Base-by-base conservation (phyloP, 1,139 yeast genomes). In the Candida sp. region DNA sequence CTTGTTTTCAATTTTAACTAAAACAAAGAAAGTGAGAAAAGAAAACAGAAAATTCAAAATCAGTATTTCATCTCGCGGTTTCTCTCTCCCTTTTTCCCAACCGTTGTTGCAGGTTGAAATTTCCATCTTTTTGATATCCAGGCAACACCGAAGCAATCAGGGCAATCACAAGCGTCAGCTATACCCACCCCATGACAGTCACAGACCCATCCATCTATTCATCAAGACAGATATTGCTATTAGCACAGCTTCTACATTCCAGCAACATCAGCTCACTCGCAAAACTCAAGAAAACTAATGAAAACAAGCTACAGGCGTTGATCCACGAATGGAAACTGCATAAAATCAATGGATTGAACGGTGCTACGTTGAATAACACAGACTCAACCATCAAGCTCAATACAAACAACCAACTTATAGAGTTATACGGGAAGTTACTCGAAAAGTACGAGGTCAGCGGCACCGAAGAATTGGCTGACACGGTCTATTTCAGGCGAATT, bases 391-490 rank as follows among this genome's bases (percentile, higher is more conserved):
- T 58, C 23, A 57, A 55, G 42, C 26, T 58, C 9, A 52, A 44
- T 35, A 54, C 62, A 5, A 42, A 46, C 4, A 44, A 47, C 12
- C 65, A 63, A 46, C 49, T 60, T 33, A 46, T 49, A 11, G 59
- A 59, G n/a, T 49, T 63, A 37, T 62, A 61, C 44, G 47, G 49
- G 11, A 55, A 53, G 23, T 49, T 63, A 12, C 49, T 63, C 38
- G 22, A 33, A 4, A 42, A 49, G 17, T 54, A 54, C 46, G 49
- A 56, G 9, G 60, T 60, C 25, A 41, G 38, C 7, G 58, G 53
- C 45, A 62, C 67, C 6, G 63, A 61, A 11, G 63, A 60, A 22
- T 54, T 63, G 53, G 68, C 68, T 26, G 61, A 63, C 48, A 37
- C 40, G 7, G 56, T 54, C n/a, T 63, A 63, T 53, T 62, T 52